A percentile compares a stretch with the other conserved stretches of the same genome.
Evolutionary conservation across 163 green algal genomes (phyloP).

Genomic region (Chlorella variabilis): DNA sequence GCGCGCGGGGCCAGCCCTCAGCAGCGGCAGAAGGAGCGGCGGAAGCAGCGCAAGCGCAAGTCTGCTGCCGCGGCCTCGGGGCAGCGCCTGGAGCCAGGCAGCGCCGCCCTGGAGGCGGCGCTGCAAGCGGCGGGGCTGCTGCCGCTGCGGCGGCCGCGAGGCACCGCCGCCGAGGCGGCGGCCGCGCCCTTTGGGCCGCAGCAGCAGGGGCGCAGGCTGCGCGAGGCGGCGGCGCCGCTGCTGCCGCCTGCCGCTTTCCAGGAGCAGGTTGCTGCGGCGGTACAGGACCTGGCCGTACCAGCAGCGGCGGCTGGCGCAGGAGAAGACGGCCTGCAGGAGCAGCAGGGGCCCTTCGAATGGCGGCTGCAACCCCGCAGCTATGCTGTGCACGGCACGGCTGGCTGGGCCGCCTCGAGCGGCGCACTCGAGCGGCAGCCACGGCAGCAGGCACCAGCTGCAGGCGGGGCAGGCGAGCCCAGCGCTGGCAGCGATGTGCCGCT

Average conservation of each 20-base stretch:
- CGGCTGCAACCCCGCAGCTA: conserved; percentile 2
- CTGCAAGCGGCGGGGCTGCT: conserved; percentile 20
- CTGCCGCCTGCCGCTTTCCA: not conserved
- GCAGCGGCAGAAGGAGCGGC: too few relatives aligned
- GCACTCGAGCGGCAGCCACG: not conserved
- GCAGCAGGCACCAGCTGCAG: not conserved
- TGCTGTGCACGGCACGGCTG: not conserved
- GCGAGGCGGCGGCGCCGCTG: not conserved
- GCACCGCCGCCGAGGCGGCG: not conserved
- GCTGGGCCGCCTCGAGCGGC: not conserved
- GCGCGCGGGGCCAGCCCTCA: not conserved
- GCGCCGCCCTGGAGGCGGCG: not conserved
- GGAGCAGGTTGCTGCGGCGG: not conserved
- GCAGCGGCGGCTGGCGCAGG: not conserved
- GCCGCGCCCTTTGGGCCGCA: not conserved
- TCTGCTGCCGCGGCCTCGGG: not conserved
- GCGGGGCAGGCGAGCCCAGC: not conserved
- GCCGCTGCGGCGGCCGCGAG: not conserved
- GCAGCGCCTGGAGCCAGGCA: not conserved
- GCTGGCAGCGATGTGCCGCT: not conserved
- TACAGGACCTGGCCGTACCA: not conserved
- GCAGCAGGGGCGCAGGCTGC: conserved; percentile 11
- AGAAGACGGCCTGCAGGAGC: too few relatives aligned
- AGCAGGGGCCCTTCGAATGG: not conserved
- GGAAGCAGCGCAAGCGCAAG: conserved; percentile 13